Evolutionary conservation across 2,329 filamentous ascomycete genomes (phyloP).

Genomic region (Colletotrichum simmondsii): DNA sequence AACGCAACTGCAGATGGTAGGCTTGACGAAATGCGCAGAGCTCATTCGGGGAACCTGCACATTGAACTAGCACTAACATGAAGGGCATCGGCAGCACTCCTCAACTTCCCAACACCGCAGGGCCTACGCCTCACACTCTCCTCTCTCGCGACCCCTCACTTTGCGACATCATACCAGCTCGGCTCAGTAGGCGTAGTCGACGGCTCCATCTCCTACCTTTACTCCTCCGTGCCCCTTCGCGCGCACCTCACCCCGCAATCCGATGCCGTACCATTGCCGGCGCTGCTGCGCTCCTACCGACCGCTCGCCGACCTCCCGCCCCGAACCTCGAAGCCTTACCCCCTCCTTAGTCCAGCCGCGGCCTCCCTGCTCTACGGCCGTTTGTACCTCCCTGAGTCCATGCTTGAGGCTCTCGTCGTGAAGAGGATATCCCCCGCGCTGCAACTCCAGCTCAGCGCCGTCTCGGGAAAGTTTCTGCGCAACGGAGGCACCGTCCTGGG

Average conservation of each 20-base stretch:
- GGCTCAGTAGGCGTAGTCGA: slow-evolving; percentile 92
- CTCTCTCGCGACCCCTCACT: slow-evolving; percentile 90
- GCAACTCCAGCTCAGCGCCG: slow-evolving; percentile 83
- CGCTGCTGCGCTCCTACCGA: slow-evolving; percentile 84
- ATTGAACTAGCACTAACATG: not conserved
- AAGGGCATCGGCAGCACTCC: slow-evolving; percentile 67
- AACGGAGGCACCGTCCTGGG: slow-evolving; percentile 82
- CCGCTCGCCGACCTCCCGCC: slow-evolving; percentile 73
- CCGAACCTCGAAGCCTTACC: slow-evolving; percentile 34
- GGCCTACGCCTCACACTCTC: slow-evolving; percentile 89
- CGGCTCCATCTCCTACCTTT: slow-evolving; percentile 96
- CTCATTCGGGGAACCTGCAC: not conserved
- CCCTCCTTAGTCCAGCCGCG: slow-evolving; percentile 35
- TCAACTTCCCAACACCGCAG: slow-evolving; percentile 88
- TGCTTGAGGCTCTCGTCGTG: slow-evolving; percentile 87
- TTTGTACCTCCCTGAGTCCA: slow-evolving; percentile 84
- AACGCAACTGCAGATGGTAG: slow-evolving; percentile 85
- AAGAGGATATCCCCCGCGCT: slow-evolving; percentile 80
- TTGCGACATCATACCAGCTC: slow-evolving; percentile 93
- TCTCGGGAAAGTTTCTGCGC: slow-evolving; percentile 76
- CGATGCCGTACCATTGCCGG: slow-evolving; percentile 78
- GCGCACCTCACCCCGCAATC: slow-evolving; percentile 75
- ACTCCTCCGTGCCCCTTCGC: slow-evolving; percentile 84
- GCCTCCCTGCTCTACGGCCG: slow-evolving; percentile 79
- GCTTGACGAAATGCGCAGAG: slow-evolving; percentile 34